phyloP scores from a whole-genome alignment of 2,329 filamentous ascomycete species.

The Chrysoporthe austroafricana region DNA sequence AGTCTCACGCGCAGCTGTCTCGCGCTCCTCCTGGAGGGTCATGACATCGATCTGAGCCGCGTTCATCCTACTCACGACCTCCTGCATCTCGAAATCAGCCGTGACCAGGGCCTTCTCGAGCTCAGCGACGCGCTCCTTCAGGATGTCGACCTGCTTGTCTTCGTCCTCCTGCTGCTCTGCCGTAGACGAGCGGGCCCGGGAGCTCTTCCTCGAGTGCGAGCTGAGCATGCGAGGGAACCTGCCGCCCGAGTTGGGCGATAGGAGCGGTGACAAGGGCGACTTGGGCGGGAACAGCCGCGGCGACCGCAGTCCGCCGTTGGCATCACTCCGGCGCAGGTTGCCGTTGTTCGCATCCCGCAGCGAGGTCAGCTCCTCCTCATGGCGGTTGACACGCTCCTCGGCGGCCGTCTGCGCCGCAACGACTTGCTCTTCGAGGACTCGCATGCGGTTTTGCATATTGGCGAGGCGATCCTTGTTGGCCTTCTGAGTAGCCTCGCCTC shows the following conservation, averaged over 20 bases:
- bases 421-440: conserved; percentile 81
- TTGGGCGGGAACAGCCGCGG: conserved; percentile 59
- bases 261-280: conserved; percentile 60
- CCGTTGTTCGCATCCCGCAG: conserved; percentile 77
- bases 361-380: conserved; percentile 81
- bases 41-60: conserved; percentile 81
- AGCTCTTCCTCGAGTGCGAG: conserved; percentile 25
- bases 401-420: conserved; percentile 81
- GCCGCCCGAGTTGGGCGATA: conserved; percentile 24
- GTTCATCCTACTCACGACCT: conserved; percentile 83
- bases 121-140: conserved; percentile 80
- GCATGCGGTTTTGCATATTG: conserved; percentile 79
- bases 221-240: conserved; percentile 29
- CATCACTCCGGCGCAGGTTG: conserved; percentile 73
- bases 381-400: conserved; percentile 79
- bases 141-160: conserved; percentile 71
- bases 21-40: conserved; percentile 74
- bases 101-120: conserved; percentile 80
- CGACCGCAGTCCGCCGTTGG: conserved; percentile 44
- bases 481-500: conserved; percentile 83
- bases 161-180: conserved; percentile 74
- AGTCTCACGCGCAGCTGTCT: conserved; percentile 74
- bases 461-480: conserved; percentile 82
- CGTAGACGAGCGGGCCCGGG: conserved; percentile 39
- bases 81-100: conserved; percentile 81